Base-by-base conservation (phyloP, 345 rosid genomes). In the Cardamine chenopodiifolia region DNA sequence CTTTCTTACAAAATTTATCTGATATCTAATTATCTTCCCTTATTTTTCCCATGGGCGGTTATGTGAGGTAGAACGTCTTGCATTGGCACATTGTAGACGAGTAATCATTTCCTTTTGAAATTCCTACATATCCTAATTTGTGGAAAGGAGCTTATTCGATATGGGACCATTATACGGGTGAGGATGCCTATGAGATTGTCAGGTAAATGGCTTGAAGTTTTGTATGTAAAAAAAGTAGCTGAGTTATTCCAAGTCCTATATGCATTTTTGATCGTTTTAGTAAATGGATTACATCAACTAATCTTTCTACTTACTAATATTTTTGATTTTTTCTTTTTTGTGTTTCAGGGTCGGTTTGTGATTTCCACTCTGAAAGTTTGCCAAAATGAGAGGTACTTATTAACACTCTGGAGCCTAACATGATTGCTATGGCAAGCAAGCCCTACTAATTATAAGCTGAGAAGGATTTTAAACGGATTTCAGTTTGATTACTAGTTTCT, bases 11-110 rank as follows among this genome's bases (percentile, higher is more conserved):
- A 76, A 2, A 26, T 48, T 37, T 19, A 37, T 29, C 13, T 4
- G 56, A 31, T 55, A 23, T 45, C 31, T 44, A 40, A 62, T 59
- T 40, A n/a, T 22, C 7, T 74, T 48, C 62, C 31, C 56, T 19
- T 72, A 40, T 60, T 77, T 80, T 83, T 78, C 75, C 72, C 31
- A 25, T 25, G 80, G 79, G 67, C 26, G 52, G 77, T 85, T 83
- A 45, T 82, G 71, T 78, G 81, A 70, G 61, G 86, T 86, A 95
- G 99, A 95, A 95, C 77, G 97, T 92, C 66, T 83, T 95, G 78
- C 97, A 95, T 81, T 92, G 97, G 99, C 99, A 95, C 85, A 90
- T 95, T 61, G 86, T 95, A 65, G 98, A 95, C 19, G 90, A 88
- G 66, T 62, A 95, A 81, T 86, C 99, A 58, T 95, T 95, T 86